Conservation (phyloP, 2,329 filamentous ascomycete genomes). For the Acrocalymma vagum region DNA sequence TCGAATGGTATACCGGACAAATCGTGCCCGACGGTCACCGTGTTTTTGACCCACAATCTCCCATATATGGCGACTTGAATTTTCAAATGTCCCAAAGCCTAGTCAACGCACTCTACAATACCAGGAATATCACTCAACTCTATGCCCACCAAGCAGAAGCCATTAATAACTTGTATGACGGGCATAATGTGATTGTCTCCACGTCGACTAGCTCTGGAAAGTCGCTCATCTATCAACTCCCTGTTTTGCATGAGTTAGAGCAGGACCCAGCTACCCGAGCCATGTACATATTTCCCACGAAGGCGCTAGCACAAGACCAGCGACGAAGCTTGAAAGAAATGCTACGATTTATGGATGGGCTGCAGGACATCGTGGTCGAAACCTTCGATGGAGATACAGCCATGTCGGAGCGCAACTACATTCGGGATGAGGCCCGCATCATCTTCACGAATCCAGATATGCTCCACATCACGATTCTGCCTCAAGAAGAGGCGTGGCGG, state of each 20-base stretch:
- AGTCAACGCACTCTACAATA: constrained; percentile 96
- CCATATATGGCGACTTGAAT: constrained; percentile 82
- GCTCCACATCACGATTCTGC: constrained; percentile 92
- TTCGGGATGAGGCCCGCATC: constrained; percentile 88
- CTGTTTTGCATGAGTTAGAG: constrained; percentile 87
- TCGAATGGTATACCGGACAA: constrained; percentile 89
- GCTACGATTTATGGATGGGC: constrained; percentile 77
- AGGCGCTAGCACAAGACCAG: constrained; percentile 95
- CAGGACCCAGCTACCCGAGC: constrained; percentile 78
- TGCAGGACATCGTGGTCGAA: constrained; percentile 82
- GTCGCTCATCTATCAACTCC: constrained; percentile 96
- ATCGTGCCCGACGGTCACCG: constrained; percentile 93
- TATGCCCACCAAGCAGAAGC: constrained; percentile 95
- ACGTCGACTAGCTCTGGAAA: constrained; percentile 98
- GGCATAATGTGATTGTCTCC: constrained; percentile 87
- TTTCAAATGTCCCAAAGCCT: constrained; percentile 89
- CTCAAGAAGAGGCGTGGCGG: constrained; percentile 90
- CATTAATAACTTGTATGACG: constrained; percentile 84
- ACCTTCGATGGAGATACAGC: constrained; percentile 97
- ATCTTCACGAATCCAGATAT: constrained; percentile 99
- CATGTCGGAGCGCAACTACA: constrained; percentile 77
- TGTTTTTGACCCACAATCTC: constrained; percentile 84
- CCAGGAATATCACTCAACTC: constrained; percentile 82
- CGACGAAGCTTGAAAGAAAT: constrained; percentile 86
- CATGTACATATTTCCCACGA: constrained; percentile 98